Evolutionary conservation across 2,329 filamentous ascomycete species (phyloP), one percentile per base, ranked within the genome.

Genomic region (Rhynchosporium agropyri): DNA sequence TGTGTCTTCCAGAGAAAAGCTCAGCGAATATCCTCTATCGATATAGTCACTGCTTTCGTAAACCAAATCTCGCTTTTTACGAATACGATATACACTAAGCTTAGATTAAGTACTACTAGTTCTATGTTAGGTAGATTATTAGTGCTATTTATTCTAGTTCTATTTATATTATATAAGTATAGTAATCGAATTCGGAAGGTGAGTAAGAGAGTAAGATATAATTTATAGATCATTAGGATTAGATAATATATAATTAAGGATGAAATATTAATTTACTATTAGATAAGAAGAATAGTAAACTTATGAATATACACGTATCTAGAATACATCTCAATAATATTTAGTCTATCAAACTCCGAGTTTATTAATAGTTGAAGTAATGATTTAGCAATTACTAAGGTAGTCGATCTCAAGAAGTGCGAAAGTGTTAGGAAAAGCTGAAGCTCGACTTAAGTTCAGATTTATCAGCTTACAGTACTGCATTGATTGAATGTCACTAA

Each of bases 1-100:
- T 87, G 67, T 79, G 84, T 67, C 79, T 90, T 26, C 88, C 87
- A 0, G 87, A 90, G 76, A 89, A 87, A 0, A 83, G 77, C 63
- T 72, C 79, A 0, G 74, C 79, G 10, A 87, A 80, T 59, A 86
- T 89, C 69, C 80, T 89, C 2, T 79, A 84, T 54, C 81, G 81
- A n/a, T 83, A 86, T 5, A 83, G 84, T 7, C 73, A 76, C 50
- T 82, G 86, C 20, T 78, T 89, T 5, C 81, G 87, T 60, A 83
- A 81, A 69, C 73, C 82, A 45, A 87, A 77, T 71, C 63, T 75
- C 76, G 4, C 64, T 78, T 2, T 77, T 77, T 54, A 68, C 69
- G 2, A 65, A 20, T 3, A 68, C 69, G 1, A 75, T 77, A 73
- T 78, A 72, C 62, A 49, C 67, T 3, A 70, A 72, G 4, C 62